A percentile compares a stretch with the other conserved stretches of the same genome.
phyloP scores from a whole-genome alignment of 495 filamentous ascomycete species.

The Ascodesmis nigricans region DNA sequence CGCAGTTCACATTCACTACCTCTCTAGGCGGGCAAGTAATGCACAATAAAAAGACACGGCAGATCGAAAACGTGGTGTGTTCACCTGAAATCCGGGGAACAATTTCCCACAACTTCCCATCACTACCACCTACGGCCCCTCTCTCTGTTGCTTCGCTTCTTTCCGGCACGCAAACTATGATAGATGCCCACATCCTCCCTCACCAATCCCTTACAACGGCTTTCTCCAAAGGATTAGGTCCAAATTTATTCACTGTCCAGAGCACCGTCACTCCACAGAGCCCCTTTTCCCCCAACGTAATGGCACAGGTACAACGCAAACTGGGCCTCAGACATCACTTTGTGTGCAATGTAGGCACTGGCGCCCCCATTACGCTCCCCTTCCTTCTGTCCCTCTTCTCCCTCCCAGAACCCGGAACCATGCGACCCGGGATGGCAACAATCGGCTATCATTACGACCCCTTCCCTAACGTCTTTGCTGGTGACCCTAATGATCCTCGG shows the following conservation, averaged over 20 bases:
- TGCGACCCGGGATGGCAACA: not conserved
- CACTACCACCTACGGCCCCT: slow-evolving; percentile 9
- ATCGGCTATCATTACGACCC: slow-evolving; percentile 3
- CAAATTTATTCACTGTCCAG: slow-evolving; percentile 4
- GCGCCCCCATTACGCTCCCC: not conserved
- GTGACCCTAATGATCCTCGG: slow-evolving; percentile 2
- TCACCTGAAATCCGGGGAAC: slow-evolving; percentile 7
- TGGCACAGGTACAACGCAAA: slow-evolving; percentile 2
- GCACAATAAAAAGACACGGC: not conserved
- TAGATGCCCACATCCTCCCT: slow-evolving; percentile 9
- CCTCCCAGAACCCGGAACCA: not conserved
- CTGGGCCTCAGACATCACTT: slow-evolving; percentile 1
- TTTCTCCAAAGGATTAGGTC: slow-evolving; percentile 7
- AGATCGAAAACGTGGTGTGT: slow-evolving; percentile 5
- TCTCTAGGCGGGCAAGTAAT: slow-evolving; percentile 8
- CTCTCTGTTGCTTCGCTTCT: slow-evolving; percentile 9
- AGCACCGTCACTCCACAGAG: not conserved
- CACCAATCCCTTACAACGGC: slow-evolving; percentile 6
- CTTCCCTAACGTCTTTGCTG: not conserved
- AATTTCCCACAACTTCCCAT: slow-evolving; percentile 13
- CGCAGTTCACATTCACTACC: slow-evolving; percentile 7
- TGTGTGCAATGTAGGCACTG: not conserved
- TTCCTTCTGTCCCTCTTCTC: not conserved
- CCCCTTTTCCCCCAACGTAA: slow-evolving; percentile 6
- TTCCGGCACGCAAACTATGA: slow-evolving; percentile 9